A percentile compares a stretch with the other conserved stretches of the same genome.
phyloP scores from a whole-genome alignment of 208 protist species.

The Acanthamoeba healyi region DNA sequence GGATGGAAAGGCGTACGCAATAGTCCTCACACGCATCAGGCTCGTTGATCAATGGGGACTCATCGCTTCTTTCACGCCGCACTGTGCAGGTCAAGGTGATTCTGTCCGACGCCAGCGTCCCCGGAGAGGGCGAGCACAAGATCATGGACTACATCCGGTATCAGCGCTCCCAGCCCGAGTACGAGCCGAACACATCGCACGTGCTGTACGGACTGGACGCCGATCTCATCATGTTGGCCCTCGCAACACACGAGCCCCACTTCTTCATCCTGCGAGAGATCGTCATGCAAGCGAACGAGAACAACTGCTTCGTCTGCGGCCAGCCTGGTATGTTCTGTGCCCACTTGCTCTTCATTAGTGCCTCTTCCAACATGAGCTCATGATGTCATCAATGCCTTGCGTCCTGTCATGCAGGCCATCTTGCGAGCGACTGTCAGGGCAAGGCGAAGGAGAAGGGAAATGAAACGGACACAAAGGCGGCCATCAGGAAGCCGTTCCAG shows the following conservation, averaged over 20 bases:
- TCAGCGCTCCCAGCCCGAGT: conserved; percentile 93
- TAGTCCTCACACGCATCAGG: too few relatives aligned
- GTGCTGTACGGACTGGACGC: conserved; percentile 99
- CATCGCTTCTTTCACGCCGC: too few relatives aligned
- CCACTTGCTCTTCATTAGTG: conserved; percentile 97
- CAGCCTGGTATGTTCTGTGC: conserved; percentile 80
- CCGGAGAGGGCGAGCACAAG: conserved; percentile 99
- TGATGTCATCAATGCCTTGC: background rate
- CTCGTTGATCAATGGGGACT: too few relatives aligned
- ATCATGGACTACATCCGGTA: conserved; percentile 99
- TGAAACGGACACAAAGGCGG: conserved; percentile 15
- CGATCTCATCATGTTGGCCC: conserved; percentile 98
- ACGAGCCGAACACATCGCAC: conserved; percentile 96
- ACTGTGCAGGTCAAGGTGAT: conserved; percentile 95
- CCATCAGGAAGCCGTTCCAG: conserved; percentile 83
- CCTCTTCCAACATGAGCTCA: background rate
- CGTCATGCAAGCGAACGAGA: conserved; percentile 4
- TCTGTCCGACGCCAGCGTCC: conserved; percentile 93
- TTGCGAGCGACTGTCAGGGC: conserved; percentile 20
- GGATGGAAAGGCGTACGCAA: too few relatives aligned
- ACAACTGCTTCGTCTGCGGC: background rate
- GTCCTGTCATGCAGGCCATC: background rate
- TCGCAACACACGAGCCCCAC: conserved; percentile 94
- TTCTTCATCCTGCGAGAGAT: conserved; percentile 98
- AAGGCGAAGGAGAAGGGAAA: background rate